Conservation (phyloP, 2,329 filamentous ascomycete genomes). For the Venturia nashicola region DNA sequence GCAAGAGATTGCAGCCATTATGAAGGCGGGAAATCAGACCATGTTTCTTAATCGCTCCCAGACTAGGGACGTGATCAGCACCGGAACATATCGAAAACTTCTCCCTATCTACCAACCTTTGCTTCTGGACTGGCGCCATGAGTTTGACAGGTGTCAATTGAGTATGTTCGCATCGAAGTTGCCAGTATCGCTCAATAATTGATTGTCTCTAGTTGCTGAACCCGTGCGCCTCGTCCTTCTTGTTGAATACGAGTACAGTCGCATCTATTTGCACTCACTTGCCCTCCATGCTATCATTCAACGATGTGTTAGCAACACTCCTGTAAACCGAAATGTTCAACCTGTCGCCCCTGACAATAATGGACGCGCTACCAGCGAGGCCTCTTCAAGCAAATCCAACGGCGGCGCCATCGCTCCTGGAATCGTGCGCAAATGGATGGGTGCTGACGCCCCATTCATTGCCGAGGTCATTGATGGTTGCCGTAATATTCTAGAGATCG, state of each 20-base stretch:
- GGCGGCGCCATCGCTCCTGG: slow-evolving; percentile 29
- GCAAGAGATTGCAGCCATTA: slow-evolving; percentile 84
- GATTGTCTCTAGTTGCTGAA: slow-evolving; percentile 33
- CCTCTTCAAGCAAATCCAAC: slow-evolving; percentile 2
- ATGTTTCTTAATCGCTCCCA: slow-evolving; percentile 79
- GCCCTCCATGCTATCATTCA: slow-evolving; percentile 92
- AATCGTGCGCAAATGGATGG: slow-evolving; percentile 37
- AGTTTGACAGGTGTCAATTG: slow-evolving; percentile 62
- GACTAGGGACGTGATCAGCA: slow-evolving; percentile 80
- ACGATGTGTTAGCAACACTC: slow-evolving; percentile 67
- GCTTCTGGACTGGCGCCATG: slow-evolving; percentile 64
- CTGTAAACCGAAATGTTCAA: neutral
- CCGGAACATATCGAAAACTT: slow-evolving; percentile 67
- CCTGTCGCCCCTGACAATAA: slow-evolving; percentile 24
- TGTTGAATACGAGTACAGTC: slow-evolving; percentile 92
- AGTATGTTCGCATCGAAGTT: slow-evolving; percentile 19
- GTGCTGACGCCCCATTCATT: slow-evolving; percentile 49
- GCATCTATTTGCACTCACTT: slow-evolving; percentile 89
- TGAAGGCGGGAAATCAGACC: slow-evolving; percentile 80
- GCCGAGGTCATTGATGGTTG: slow-evolving; percentile 65
- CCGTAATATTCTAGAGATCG: slow-evolving; percentile 62
- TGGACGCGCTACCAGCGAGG: neutral
- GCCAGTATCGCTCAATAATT: slow-evolving; percentile 12
- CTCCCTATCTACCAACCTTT: slow-evolving; percentile 73
- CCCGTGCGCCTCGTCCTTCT: slow-evolving; percentile 63